phyloP scores from a whole-genome alignment of 2,329 filamentous ascomycete genomes.

The Colletotrichum somersetense region DNA sequence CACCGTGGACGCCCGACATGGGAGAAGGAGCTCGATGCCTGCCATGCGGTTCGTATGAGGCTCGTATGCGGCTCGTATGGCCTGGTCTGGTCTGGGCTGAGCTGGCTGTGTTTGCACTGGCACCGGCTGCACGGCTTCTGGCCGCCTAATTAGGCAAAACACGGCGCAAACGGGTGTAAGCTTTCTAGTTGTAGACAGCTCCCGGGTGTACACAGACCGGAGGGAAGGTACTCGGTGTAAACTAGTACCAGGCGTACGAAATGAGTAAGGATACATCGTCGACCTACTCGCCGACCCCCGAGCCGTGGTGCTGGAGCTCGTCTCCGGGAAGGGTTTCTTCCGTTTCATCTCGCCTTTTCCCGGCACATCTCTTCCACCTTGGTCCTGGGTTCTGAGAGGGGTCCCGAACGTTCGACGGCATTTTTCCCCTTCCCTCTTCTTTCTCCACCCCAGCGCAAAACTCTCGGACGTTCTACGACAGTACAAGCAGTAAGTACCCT shows the following conservation, averaged over 20 bases:
- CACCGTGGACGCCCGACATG: not conserved
- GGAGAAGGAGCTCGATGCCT: too few relatives aligned
- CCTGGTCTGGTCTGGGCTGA: too few relatives aligned
- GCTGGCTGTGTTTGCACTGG: not conserved
- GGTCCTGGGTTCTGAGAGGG: not conserved
- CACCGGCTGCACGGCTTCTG: not conserved
- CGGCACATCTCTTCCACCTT: not conserved
- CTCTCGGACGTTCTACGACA: too few relatives aligned
- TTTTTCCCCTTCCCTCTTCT: too few relatives aligned
- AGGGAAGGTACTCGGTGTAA: too few relatives aligned
- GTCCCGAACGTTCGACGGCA: not conserved
- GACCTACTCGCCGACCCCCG: not conserved
- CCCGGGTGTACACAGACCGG: slow-evolving; percentile 19
- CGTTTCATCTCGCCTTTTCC: slow-evolving; percentile 33
- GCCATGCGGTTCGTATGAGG: not conserved
- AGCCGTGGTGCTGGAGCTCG: not conserved
- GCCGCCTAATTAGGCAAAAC: not conserved
- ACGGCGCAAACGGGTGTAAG: not conserved
- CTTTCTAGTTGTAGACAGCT: not conserved
- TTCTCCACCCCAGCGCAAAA: too few relatives aligned
- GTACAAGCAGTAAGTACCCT: too few relatives aligned
- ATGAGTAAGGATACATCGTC: too few relatives aligned
- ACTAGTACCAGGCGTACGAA: too few relatives aligned
- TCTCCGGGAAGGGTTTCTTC: slow-evolving; percentile 12
- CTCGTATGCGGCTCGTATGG: too few relatives aligned